Percentiles rank a stretch among this genome's conserved stretches.
Evolutionary conservation across 768 basidiomycete genomes (phyloP).

Genomic region (Tricholomella constricta): DNA sequence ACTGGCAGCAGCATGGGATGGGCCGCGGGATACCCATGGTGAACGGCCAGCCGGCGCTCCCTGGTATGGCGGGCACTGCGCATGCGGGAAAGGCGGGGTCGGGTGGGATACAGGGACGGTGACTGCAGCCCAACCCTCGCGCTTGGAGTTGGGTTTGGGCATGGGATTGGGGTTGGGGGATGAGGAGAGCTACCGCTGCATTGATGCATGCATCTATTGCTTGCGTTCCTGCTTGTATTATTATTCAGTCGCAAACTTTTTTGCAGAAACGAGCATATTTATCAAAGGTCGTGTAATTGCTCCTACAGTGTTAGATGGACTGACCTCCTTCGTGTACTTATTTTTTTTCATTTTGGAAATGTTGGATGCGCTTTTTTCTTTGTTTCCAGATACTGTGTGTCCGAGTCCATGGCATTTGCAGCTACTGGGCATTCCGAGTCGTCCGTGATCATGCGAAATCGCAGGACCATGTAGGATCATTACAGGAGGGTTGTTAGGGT

Average conservation of each 20-base stretch:
- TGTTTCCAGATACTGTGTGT: no score
- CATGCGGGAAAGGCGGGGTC: slow-evolving; percentile 12
- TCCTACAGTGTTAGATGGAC: no score
- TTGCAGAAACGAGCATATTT: background rate
- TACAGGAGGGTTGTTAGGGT: no score
- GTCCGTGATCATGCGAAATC: no score
- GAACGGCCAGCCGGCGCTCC: slow-evolving; percentile 6
- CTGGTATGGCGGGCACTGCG: slow-evolving; percentile 6
- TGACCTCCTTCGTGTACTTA: background rate
- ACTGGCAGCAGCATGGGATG: slow-evolving; percentile 10
- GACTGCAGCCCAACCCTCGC: background rate
- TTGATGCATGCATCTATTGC: no score
- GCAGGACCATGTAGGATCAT: no score
- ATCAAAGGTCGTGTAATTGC: no score
- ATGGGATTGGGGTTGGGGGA: background rate
- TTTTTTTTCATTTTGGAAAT: no score
- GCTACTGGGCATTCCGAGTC: no score
- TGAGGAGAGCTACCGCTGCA: no score
- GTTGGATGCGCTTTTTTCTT: no score
- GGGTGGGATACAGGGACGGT: slow-evolving; percentile 16
- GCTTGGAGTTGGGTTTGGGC: background rate
- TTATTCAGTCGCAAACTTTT: background rate
- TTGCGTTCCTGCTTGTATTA: background rate
- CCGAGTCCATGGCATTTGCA: no score
- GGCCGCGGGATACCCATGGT: slow-evolving; percentile 5